phyloP scores from a whole-genome alignment of 805 yeast genomes.

The Candida maris region DNA sequence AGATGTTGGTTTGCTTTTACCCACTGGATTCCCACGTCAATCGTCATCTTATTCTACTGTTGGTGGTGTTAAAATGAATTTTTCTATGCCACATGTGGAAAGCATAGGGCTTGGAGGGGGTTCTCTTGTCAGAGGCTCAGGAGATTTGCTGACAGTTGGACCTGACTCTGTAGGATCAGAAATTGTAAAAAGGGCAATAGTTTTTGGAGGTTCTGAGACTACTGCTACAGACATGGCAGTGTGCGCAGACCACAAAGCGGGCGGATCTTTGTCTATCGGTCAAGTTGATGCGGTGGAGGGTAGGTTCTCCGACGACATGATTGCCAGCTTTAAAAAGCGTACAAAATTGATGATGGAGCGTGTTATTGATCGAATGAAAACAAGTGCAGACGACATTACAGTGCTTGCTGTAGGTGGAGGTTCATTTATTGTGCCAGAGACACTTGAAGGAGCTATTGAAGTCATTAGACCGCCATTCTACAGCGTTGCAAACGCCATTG shows the following conservation, averaged over 20 bases:
- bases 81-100: slow-evolving; percentile 47
- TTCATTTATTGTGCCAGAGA: slow-evolving; percentile 38
- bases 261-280: too few species aligned
- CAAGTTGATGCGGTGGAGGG: too few species aligned
- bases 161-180: slow-evolving; percentile 47
- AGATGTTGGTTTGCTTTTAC: slow-evolving; percentile 42
- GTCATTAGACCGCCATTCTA: slow-evolving; percentile 38
- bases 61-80: slow-evolving; percentile 47
- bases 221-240: slow-evolving; percentile 43
- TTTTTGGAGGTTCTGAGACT: slow-evolving; percentile 39
- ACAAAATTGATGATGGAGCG: too few species aligned
- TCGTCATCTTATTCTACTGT: slow-evolving; percentile 38
- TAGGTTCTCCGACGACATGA: too few species aligned
- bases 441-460: slow-evolving; percentile 36
- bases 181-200: slow-evolving; percentile 28
- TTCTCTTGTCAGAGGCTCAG: slow-evolving; percentile 34
- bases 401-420: slow-evolving; percentile 50
- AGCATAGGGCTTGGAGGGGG: slow-evolving; percentile 50
- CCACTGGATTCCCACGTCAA: slow-evolving; percentile 45
- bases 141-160: slow-evolving; percentile 31
- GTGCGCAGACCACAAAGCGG: too few species aligned
- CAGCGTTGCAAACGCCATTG: slow-evolving; percentile 46
- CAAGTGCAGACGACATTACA: slow-evolving; percentile 25
- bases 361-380: too few species aligned
- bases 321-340: too few species aligned